Percentiles rank a stretch among this genome's conserved stretches.
These are phyloP conservation scores for Przewalskia tangutica DNA, from an alignment of 257 asterid species.

Conservation along the genomic window DNA sequence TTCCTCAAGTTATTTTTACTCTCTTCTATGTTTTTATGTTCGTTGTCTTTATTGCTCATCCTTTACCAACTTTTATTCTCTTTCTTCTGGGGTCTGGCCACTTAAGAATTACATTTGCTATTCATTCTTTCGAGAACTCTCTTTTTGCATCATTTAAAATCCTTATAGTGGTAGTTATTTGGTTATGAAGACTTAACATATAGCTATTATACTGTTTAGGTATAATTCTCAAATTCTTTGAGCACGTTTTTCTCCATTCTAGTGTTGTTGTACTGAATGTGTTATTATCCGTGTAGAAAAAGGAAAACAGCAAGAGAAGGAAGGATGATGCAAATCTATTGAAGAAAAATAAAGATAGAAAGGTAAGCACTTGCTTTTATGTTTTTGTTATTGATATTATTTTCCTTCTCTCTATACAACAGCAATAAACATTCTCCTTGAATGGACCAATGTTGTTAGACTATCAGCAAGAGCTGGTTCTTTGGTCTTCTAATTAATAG, in stretches of 20 bases:
- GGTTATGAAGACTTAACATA: neutral
- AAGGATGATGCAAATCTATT: conserved; percentile 53
- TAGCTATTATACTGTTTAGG: neutral
- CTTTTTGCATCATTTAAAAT: neutral
- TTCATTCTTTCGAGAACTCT: no score
- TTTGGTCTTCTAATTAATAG: neutral
- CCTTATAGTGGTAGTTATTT: neutral
- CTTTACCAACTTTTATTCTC: no score
- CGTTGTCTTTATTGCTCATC: no score
- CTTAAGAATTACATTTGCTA: neutral
- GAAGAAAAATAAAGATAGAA: conserved; percentile 68
- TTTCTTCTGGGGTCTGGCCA: no score
- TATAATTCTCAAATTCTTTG: neutral
- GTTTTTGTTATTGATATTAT: neutral
- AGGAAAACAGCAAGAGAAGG: conserved; percentile 65
- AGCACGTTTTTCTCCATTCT: neutral
- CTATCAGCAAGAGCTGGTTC: neutral
- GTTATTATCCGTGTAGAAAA: conserved; percentile 42
- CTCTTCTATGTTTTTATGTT: no score
- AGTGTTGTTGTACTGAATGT: neutral
- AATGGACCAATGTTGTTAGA: neutral
- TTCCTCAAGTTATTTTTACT: no score
- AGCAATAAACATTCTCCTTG: neutral
- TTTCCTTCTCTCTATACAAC: neutral
- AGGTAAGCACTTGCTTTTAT: conserved; percentile 27